Base-by-base conservation (phyloP, 441 rosid species). In the Pelargonium myrrhifolium region DNA sequence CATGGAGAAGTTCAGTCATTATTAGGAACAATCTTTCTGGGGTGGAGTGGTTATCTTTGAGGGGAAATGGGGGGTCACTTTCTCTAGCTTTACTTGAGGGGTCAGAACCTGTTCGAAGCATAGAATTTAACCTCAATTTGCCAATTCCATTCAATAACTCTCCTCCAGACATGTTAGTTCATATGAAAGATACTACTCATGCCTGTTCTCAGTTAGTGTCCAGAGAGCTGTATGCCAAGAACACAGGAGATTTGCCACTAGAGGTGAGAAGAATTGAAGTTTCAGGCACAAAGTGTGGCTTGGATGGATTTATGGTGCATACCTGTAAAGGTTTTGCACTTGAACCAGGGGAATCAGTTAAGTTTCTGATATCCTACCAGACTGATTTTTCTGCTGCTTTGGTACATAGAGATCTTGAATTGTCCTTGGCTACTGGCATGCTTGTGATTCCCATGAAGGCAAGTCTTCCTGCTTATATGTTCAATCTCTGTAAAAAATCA, bases 11-110 rank as follows among this genome's bases (percentile, higher is more conserved):
- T 78, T 86, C 96, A 31, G 89, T 83, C 43, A 73, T 89, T 66
- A 78, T 79, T 62, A 83, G 87, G 74, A 83, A 82, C 78, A 89
- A 93, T 71, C 88, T 89, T 35, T 84, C 92, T 62, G 90, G 88
- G 68, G 91, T 93, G 65, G 96, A 89, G 74, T 87, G 94, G 94
- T 66, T 87, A 55, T 78, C 97, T 70, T 75, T 89, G 79, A 74
- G 68, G 72, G 96, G 96, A 75, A 65, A 67, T 61, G 92, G 96
- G 62, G 90, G 86, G 15, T 83, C 81, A 2, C 72, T 72, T 76
- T 84, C 90, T 31, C 75, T 89, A 43, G 80, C 72, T 39, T 68
- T 89, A 69, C 60, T 82, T 20, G 92, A 87, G 65, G 85, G 79
- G 68, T 82, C 89, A 14, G 81, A 81, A 61, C 88, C 85, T 60